These are phyloP conservation scores for Phalaenopsis hybrid DNA, from an alignment of 116 monocot genomes.

Conservation along the genomic window DNA sequence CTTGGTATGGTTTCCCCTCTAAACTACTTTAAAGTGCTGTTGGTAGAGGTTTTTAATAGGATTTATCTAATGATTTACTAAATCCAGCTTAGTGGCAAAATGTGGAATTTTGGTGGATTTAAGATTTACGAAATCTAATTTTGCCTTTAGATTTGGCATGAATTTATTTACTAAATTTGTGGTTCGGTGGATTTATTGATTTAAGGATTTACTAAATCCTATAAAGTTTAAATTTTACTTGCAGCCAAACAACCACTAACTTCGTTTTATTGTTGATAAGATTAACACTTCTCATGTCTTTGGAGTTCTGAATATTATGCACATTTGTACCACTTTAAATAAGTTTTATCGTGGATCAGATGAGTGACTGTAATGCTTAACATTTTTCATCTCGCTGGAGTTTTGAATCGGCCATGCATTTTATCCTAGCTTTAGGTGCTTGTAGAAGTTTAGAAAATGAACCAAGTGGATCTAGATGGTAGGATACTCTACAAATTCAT, in stretches of 20 bases:
- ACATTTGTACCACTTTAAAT: not conserved
- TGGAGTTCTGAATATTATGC: not conserved
- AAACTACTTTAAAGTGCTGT: not conserved
- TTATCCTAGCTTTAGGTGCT: not conserved
- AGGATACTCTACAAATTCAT: not conserved
- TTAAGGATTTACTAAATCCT: too few species aligned
- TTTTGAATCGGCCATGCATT: not conserved
- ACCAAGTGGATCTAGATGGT: not conserved
- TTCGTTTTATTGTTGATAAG: not conserved
- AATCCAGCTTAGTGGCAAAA: too few species aligned
- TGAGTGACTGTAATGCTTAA: not conserved
- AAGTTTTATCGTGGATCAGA: not conserved
- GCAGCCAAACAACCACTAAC: not conserved
- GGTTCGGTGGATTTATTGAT: too few species aligned
- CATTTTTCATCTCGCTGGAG: not conserved
- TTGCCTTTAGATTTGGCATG: too few species aligned
- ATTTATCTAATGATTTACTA: too few species aligned
- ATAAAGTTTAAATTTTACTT: too few species aligned
- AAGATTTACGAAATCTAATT: too few species aligned
- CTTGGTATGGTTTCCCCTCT: not conserved
- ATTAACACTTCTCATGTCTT: not conserved
- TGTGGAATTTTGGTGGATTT: too few species aligned
- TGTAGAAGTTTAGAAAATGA: not conserved
- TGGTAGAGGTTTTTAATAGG: too few species aligned
- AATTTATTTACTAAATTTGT: too few species aligned